A percentile compares a stretch with the other conserved stretches of the same genome.
Conservation (phyloP, 208 protist genomes). For the Tritrichomonas musculus region DNA sequence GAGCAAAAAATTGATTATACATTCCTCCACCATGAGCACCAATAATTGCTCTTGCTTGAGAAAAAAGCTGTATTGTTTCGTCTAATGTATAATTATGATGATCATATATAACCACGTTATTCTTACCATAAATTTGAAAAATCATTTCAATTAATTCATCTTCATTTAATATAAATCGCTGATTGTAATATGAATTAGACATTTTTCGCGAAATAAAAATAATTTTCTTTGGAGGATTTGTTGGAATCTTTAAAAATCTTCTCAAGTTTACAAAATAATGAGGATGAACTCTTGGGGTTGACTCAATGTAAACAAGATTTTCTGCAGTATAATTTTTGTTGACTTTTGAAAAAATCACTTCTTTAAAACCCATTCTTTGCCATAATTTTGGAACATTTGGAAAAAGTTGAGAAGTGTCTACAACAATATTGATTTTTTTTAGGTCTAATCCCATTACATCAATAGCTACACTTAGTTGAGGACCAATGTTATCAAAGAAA, state of each 20-base stretch:
- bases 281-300: background rate
- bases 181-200: background rate
- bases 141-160: background rate
- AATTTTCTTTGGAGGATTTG: background rate
- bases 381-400: background rate
- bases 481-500: constrained; percentile 23
- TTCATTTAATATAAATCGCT: constrained; percentile 13
- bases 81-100: background rate
- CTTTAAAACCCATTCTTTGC: background rate
- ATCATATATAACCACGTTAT: background rate
- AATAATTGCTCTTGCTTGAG: background rate
- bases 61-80: background rate
- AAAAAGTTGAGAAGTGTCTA: background rate
- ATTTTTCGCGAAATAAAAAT: background rate
- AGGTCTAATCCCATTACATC: background rate
- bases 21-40: background rate
- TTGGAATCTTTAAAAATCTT: background rate
- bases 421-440: background rate
- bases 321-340: background rate
- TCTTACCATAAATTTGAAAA: background rate
- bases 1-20: background rate
- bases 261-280: background rate
- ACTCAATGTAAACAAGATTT: background rate
- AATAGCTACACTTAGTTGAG: background rate
- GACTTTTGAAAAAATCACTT: background rate